Evolutionary conservation across 768 basidiomycete genomes (phyloP), one percentile per base, ranked within the genome.

Genomic region (Rhizopogon roseolus): DNA sequence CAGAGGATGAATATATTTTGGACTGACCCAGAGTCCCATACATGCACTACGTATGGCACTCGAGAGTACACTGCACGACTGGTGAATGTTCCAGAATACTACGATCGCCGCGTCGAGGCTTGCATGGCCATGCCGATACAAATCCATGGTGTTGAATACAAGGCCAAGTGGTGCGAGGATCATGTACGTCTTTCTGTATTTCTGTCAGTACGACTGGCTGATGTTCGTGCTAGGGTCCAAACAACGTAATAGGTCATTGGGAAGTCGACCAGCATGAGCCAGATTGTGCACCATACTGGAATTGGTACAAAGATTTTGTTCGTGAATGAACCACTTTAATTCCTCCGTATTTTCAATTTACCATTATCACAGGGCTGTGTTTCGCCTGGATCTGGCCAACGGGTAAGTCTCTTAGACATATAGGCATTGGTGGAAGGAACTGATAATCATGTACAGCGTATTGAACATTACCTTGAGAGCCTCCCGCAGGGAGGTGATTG

Each of bases 31-130:
- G 49, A 55, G 16, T 43, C 52, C 3, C 62, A 65, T n/a, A 50
- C 59, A 25, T 72, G 71, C 57, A 61, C 53, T 25, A 59, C 63
- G 0, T 70, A 64, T 13, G 65, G 58, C 1, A 64, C 62, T 27
- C 56, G 66, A 32, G 62, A 64, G 53, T 73, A 70, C 9, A 62
- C 64, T 9, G 70, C 71, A 0, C 49, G 59, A 4, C 50, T 72
- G 0, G 55, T 57, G 44, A 72, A 72, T 39, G 51, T 69, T 1
- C 71, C 68, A 2, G 17, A 22, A 13, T 25, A 41, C 6, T 70
- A 66, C 53, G 52, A 48, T 38, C 54, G 11, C 1, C 54, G 56
- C 2, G n/a, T 69, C 4, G 58, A 62, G n/a, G 62, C 61, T 10
- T 68, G 66, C 54, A 65, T 42, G 37, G 59, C 53, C 7, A 68